phyloP scores from a whole-genome alignment of 2,329 filamentous ascomycete genomes.

The Ascomycota sp. region DNA sequence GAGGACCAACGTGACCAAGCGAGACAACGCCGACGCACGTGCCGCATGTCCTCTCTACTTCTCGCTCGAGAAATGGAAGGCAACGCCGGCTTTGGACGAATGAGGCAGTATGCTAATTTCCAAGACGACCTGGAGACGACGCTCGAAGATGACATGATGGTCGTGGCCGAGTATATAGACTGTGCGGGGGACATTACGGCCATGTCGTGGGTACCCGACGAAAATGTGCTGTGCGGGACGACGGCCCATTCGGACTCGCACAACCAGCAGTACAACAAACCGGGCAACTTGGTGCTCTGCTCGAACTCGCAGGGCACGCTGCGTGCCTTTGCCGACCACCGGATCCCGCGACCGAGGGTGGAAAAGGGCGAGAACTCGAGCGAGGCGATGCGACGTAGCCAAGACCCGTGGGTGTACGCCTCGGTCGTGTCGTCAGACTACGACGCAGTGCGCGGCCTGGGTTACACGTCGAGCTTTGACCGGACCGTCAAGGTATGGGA shows the following conservation, averaged over 20 bases:
- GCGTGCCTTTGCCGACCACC: constrained; percentile 33
- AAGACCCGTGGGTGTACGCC: constrained; percentile 42
- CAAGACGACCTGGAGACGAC: constrained; percentile 21
- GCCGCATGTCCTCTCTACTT: constrained; percentile 19
- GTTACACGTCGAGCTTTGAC: constrained; percentile 42
- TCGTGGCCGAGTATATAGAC: constrained; percentile 34
- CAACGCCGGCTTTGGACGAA: constrained; percentile 19
- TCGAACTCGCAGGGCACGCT: constrained; percentile 23
- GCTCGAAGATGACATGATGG: constrained; percentile 29
- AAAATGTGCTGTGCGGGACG: constrained; percentile 39
- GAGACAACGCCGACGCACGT: constrained; percentile 3
- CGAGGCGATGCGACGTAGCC: constrained; percentile 33
- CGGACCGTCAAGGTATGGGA: constrained; percentile 39
- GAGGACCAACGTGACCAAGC: constrained; percentile 3
- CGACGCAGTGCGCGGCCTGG: constrained; percentile 20
- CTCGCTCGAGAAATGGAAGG: constrained; percentile 28
- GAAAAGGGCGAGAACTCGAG: constrained; percentile 32
- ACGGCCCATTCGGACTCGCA: constrained; percentile 40
- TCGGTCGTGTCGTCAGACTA: constrained; percentile 43
- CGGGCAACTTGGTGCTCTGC: constrained; percentile 38
- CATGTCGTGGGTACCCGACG: constrained; percentile 32
- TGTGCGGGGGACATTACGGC: constrained; percentile 41
- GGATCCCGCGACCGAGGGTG: constrained; percentile 32
- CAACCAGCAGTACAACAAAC: constrained; percentile 47
- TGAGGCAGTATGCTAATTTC: constrained; percentile 22